phyloP scores from a whole-genome alignment of 495 filamentous ascomycete genomes.

The Penicillium dipodomyicola region DNA sequence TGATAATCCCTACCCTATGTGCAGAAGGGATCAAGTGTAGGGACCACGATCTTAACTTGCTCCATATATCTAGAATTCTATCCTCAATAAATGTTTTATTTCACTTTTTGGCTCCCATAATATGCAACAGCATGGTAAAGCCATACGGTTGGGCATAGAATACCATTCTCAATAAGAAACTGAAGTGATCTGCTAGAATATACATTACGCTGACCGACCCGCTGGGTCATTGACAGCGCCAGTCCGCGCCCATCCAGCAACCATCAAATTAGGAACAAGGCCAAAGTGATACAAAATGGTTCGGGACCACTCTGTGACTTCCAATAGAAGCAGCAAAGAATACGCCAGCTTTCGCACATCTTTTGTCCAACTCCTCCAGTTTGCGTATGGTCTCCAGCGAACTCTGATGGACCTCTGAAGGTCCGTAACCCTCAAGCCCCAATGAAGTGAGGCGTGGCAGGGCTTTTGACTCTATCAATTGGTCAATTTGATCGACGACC shows the following conservation, averaged over 20 bases:
- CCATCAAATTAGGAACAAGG: neutral
- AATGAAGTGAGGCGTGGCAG: neutral
- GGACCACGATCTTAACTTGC: neutral
- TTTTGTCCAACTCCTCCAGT: neutral
- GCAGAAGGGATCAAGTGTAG: neutral
- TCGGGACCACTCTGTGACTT: neutral
- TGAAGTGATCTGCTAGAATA: neutral
- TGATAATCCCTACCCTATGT: too few relatives aligned
- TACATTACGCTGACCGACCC: neutral
- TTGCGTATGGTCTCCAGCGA: neutral
- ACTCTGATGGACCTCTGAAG: neutral
- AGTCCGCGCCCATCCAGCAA: neutral
- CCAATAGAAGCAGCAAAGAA: neutral
- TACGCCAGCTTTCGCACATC: neutral
- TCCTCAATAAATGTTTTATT: neutral
- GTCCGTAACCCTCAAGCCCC: neutral
- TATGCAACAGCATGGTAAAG: neutral
- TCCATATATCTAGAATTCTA: neutral
- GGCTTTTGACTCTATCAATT: neutral
- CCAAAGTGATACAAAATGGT: neutral
- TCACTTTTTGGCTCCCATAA: neutral
- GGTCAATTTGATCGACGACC: neutral
- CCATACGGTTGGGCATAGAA: neutral
- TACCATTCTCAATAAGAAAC: neutral
- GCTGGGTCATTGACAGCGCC: neutral